Evolutionary conservation across 345 rosid genomes (phyloP), one percentile per base, ranked within the genome.

Genomic region (Psidium friedrichsthalianum): DNA sequence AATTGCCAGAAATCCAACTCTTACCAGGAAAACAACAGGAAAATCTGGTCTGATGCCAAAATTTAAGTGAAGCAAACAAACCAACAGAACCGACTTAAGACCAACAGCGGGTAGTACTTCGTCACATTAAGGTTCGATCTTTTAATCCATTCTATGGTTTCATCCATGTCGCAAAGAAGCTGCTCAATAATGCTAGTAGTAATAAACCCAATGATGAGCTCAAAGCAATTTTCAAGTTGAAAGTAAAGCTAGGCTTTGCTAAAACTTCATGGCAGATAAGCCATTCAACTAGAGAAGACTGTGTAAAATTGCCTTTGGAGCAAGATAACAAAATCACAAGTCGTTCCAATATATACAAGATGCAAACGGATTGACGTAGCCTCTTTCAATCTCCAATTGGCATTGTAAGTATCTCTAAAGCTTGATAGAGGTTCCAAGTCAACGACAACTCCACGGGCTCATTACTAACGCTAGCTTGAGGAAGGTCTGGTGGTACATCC

Each of bases 281-380:
- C 91, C 90, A 90, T 84, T 93, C 93, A 81, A 88, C 83, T 69
- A 90, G 88, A 55, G 90, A 84, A 59, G 92, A 85, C 83, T 89
- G 53, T n/a, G 25, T 54, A 80, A 51, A 91, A 56, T 74, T 8
- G 84, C 88, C 88, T 15, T 81, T 59, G 51, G 51, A 40, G 85
- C 21, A 51, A 61, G 89, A 85, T 14, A 88, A 18, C 25, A 88
- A 27, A 82, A 90, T 59, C 82, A 90, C 59, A 59, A 84, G 87
- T 15, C 92, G 91, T 83, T 91, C 95, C 24, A 91, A 24, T 25
- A 93, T 92, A 86, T 90, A 93, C 44, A 90, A 44, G 85, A 91
- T 90, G 80, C 93, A 91, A 32, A 21, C 3, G 91, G 95, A 49
- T 93, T 86, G 12, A 93, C 87, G 57, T 88, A 90, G 87, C 87